Evolutionary conservation across 768 basidiomycete genomes (phyloP), one percentile per base, ranked within the genome.

Genomic region (Mycena albidolilacea): DNA sequence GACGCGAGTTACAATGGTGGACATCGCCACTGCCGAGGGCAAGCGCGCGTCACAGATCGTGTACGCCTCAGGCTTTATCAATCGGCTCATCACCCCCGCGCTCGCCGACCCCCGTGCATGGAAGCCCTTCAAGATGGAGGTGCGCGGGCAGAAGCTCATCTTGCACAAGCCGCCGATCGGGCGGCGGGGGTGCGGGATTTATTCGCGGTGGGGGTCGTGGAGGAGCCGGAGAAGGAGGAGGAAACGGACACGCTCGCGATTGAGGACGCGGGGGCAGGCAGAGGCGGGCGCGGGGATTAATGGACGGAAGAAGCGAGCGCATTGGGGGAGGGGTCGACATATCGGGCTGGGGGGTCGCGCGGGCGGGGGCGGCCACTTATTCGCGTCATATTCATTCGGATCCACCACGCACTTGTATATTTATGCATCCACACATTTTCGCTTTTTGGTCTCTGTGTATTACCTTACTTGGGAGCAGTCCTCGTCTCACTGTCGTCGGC

Each of bases 21-120:
- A 15, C 44, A 46, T 5, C 12, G 17, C 44, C 12, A 46, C 17
- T 15, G 5, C 17, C 12, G 85, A 88, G 62, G 78, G 84, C 17
- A 92, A 87, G 76, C 88, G 94, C 19, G 84, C 91, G 0, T 96
- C 95, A 2, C 95, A 97, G 81, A 92, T 96, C 67, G 85, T 95
- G 14, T 91, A 92, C 75, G 88, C 90, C 74, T 85, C 89, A 35
- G 93, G 94, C 0, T 94, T 97, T 78, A 85, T 96, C 78, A 95
- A 95, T 79, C 91, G 92, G 38, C 83, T 92, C 62, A 83, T 87
- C 2, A 87, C 90, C 0, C 70, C 79, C 15, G 79, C 86, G 0
- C 81, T 91, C 2, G 80, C 87, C 0, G 95, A 95, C 67, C 70
- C 74, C 23, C 70, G 70, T 76, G 90, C 90, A 0, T 97, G 96